Evolutionary conservation across 495 filamentous ascomycete species (phyloP).

Genomic region (Neurospora intermedia): DNA sequence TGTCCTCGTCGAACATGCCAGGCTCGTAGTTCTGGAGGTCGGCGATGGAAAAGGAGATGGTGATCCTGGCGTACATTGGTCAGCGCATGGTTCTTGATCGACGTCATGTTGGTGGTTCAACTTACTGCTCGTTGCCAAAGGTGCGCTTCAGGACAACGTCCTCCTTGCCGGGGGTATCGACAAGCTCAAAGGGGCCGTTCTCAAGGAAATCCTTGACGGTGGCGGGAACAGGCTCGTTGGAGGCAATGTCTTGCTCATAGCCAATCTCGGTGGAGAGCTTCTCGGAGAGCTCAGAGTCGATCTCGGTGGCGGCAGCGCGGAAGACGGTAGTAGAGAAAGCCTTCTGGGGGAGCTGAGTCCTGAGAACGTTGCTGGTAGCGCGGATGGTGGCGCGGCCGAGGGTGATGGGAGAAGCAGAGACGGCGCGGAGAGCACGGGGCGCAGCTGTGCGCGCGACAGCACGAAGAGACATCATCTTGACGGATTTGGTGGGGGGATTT

Average conservation of each 20-base stretch:
- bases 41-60: constrained; percentile 83
- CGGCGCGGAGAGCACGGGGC: constrained; percentile 56
- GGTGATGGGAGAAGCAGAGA: constrained; percentile 42
- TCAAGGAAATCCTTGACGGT: constrained; percentile 65
- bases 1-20: constrained; percentile 28
- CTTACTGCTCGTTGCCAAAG: constrained; percentile 81
- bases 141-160: constrained; percentile 75
- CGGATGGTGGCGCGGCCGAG: constrained; percentile 24
- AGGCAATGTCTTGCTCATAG: constrained; percentile 49
- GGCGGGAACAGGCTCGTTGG: constrained; percentile 45
- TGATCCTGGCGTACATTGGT: constrained; percentile 50
- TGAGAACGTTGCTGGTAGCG: constrained; percentile 21
- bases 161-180: constrained; percentile 72
- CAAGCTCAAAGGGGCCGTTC: constrained; percentile 58
- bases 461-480: constrained; percentile 69
- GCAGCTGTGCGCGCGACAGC: constrained; percentile 53
- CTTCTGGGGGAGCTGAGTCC: constrained; percentile 36
- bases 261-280: constrained; percentile 72
- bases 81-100: no score
- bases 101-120: background rate
- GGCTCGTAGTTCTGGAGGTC: constrained; percentile 70
- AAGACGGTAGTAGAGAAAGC: constrained; percentile 60
- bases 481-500: background rate
- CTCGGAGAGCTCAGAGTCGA: constrained; percentile 61
- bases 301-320: constrained; percentile 41